Evolutionary conservation across 2,329 filamentous ascomycete species (phyloP), one percentile per base, ranked within the genome.

Genomic region (Fusarium bactridioides): DNA sequence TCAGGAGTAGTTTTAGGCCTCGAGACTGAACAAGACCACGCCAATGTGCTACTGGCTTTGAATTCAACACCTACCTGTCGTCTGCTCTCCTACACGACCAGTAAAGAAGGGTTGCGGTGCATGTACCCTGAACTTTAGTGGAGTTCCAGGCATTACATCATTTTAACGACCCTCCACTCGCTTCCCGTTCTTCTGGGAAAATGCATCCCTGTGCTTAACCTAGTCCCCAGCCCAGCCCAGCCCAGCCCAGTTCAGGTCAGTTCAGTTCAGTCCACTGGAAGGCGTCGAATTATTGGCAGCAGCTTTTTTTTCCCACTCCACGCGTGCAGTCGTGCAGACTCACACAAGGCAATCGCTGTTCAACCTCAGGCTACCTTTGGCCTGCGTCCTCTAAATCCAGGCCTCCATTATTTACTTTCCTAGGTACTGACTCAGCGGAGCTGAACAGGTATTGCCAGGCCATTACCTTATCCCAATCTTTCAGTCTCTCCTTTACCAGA

Each of bases 131-230:
- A 68, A 51, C 44, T 47, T 53, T 29, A 25, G 45, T 61, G 40
- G 51, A 35, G 48, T 50, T 63, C 55, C 68, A 57, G 67, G 69
- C 73, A 78, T 77, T 77, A 77, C 76, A 78, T 77, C 76, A 77
- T 77, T 67, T 62, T 64, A 35, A 69, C 51, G 51, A 66, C 68
- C 65, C 56, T 33, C 13, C 31, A 33, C 31, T 66, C 53, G 68
- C 71, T 74, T 69, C 64, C 71, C 72, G 68, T 74, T 40, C 56
- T 72, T 69, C 57, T 66, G 72, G 68, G 67, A 74, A 72, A 63
- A 69, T 47, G 40, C 50, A 68, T 72, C 67, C 71, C 64, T 69
- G 71, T 72, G 57, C 68, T 61, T 63, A 59, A 67, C 61, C 59
- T 50, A 57, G 54, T 67, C 27, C 45, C 65, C 45, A 31, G 50